Conservation (phyloP, 495 filamentous ascomycete genomes). For the Penicillium coffeae region DNA sequence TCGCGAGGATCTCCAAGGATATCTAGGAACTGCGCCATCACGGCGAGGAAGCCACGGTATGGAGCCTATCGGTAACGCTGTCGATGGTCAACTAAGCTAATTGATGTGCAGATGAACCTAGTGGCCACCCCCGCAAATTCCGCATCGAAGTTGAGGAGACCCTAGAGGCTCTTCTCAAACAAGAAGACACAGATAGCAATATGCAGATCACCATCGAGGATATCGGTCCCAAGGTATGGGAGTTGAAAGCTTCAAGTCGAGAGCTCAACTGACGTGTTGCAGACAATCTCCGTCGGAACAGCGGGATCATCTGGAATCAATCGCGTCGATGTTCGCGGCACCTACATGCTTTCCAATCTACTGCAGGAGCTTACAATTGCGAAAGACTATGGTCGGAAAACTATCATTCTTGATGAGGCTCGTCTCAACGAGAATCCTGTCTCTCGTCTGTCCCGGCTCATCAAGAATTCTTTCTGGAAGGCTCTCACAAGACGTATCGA, state of each 20-base stretch:
- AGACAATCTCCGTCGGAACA: constrained; percentile 78
- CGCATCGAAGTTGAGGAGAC: constrained; percentile 75
- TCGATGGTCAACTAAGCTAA: not conserved
- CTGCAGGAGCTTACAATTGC: constrained; percentile 91
- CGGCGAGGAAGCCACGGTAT: constrained; percentile 49
- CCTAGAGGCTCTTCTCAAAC: constrained; percentile 62
- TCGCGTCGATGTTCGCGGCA: constrained; percentile 81
- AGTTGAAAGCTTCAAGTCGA: not conserved
- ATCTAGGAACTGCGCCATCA: constrained; percentile 31
- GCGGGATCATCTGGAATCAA: constrained; percentile 82
- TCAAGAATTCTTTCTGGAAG: constrained; percentile 85
- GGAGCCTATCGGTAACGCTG: constrained; percentile 5
- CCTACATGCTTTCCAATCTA: constrained; percentile 92
- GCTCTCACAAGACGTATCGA: constrained; percentile 85
- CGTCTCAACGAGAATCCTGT: constrained; percentile 91
- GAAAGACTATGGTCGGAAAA: constrained; percentile 75
- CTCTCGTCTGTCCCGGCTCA: constrained; percentile 75
- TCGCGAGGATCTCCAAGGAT: constrained; percentile 33
- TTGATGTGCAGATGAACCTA: constrained; percentile 45
- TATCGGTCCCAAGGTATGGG: constrained; percentile 77
- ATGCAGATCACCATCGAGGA: constrained; percentile 97
- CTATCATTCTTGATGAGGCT: constrained; percentile 82
- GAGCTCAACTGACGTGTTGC: not conserved
- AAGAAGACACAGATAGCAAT: constrained; percentile 88
- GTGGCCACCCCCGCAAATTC: constrained; percentile 59